Conservation (phyloP, 2,329 filamentous ascomycete genomes). For the Cladorrhinum sp. region DNA sequence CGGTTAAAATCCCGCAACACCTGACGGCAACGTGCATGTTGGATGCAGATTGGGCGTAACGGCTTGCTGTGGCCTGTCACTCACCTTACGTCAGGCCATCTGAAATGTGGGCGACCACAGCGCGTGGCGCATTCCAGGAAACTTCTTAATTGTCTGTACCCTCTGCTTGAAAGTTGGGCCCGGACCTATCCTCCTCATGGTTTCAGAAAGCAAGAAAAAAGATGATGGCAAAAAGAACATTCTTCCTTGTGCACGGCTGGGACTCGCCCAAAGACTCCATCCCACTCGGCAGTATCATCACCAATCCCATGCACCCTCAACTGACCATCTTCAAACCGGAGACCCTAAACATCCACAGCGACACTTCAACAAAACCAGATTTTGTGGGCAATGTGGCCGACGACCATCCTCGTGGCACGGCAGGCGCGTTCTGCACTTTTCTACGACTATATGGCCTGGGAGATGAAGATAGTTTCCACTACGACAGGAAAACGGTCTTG, state of each 20-base stretch:
- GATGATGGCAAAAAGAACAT: neutral
- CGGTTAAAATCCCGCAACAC: neutral
- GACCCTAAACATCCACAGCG: neutral
- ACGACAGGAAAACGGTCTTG: constrained; percentile 13
- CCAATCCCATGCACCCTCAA: constrained; percentile 15
- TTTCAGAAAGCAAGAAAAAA: neutral
- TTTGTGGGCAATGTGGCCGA: neutral
- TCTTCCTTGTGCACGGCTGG: constrained; percentile 19
- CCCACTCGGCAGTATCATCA: constrained; percentile 18
- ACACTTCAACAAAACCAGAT: neutral
- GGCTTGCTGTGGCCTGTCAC: neutral
- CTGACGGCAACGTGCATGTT: neutral
- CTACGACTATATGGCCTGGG: constrained; percentile 15
- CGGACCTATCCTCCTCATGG: neutral
- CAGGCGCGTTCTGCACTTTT: constrained; percentile 16
- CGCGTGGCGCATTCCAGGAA: neutral
- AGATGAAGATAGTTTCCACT: constrained; percentile 13
- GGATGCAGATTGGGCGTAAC: neutral
- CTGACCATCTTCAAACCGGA: constrained; percentile 10
- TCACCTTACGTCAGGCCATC: neutral
- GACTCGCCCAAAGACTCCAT: neutral
- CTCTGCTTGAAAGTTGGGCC: too few species aligned
- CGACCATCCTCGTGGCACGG: neutral
- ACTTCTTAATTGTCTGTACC: neutral
- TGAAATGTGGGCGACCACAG: neutral